These are phyloP conservation scores for Stylosanthes scabra DNA, from an alignment of 331 rosid genomes.

Conservation along the genomic window DNA sequence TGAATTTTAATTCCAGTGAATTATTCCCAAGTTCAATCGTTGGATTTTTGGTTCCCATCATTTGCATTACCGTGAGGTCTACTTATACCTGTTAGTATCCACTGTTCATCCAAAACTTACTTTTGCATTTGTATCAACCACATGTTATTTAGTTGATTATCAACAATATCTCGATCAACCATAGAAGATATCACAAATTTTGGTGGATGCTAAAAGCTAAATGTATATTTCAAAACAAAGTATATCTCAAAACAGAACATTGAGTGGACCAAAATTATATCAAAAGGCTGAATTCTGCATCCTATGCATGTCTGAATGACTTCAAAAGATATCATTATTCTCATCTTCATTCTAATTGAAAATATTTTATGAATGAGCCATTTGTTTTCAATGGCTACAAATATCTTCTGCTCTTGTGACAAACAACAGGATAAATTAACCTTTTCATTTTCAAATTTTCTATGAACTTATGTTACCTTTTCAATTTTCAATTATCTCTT, in stretches of 20 bases:
- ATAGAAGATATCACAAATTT: not conserved
- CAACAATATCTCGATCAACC: not conserved
- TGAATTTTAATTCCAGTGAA: too few relatives aligned
- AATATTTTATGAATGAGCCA: not conserved
- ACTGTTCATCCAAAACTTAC: not conserved
- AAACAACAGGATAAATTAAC: not conserved
- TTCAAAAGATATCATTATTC: not conserved
- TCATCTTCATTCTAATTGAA: not conserved
- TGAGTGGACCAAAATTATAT: not conserved
- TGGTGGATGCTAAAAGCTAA: not conserved
- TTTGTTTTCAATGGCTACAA: not conserved
- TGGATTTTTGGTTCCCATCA: too few relatives aligned
- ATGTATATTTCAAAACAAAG: not conserved
- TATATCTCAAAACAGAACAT: not conserved
- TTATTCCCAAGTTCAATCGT: too few relatives aligned
- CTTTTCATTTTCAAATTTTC: slow-evolving; percentile 3
- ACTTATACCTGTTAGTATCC: not conserved
- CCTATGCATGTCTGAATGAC: not conserved
- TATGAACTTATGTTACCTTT: slow-evolving; percentile 17
- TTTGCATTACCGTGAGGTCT: not conserved
- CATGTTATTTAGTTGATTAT: not conserved
- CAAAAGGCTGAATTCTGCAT: slow-evolving; percentile 17
- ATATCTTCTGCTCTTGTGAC: slow-evolving; percentile 14
- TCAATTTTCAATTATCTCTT: slow-evolving; percentile 20
- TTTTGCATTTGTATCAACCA: not conserved